Evolutionary conservation across 2,329 filamentous ascomycete genomes (phyloP), one percentile per base, ranked within the genome.

Genomic region (Diaporthe caulivora): DNA sequence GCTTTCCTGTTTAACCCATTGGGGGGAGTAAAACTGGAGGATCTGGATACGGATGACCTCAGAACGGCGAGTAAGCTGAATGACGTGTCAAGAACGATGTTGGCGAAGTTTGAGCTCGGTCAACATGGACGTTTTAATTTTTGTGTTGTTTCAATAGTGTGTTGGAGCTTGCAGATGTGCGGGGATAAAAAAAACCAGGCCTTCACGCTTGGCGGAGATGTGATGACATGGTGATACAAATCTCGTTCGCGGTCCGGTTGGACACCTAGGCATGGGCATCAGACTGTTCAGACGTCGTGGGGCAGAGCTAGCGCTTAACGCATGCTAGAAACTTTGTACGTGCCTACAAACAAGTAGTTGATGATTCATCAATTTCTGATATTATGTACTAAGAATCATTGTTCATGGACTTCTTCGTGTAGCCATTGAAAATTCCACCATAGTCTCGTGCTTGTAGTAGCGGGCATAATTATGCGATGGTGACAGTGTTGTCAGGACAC

Each of bases 401-500:
- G 42, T 21, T 34, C 60, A 34, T 51, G 11, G 2, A 34, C 49
- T 29, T 49, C 60, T 49, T 65, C 60, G 18, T 37, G 60, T 65
- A 29, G 60, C 18, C 60, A 49, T 65, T 65, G 29, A n/a, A 65
- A 34, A 47, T 47, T 26, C 34, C 42, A 5, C 10, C 42, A 18
- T 34, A 6, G 2, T 17, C 18, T 2, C 1, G 29, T 47, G 3
- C 60, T 29, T 37, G 42, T 21, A 34, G 21, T 13, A 51, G 24
- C 13, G 1, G 29, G 17, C 21, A n/a, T 4, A 37, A 34, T 24
- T 65, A 65, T 18, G 42, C 42, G 42, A 51, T 65, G 42, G 44
- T 49, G 29, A 65, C 42, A 8, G 60, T 51, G 29, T 65, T 65
- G 21, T 65, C 60, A 10, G 60, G 44, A 29, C 60, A 65, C 60